Evolutionary conservation across 768 basidiomycete genomes (phyloP), one percentile per base, ranked within the genome.

Genomic region (Ephemerocybe angulata): DNA sequence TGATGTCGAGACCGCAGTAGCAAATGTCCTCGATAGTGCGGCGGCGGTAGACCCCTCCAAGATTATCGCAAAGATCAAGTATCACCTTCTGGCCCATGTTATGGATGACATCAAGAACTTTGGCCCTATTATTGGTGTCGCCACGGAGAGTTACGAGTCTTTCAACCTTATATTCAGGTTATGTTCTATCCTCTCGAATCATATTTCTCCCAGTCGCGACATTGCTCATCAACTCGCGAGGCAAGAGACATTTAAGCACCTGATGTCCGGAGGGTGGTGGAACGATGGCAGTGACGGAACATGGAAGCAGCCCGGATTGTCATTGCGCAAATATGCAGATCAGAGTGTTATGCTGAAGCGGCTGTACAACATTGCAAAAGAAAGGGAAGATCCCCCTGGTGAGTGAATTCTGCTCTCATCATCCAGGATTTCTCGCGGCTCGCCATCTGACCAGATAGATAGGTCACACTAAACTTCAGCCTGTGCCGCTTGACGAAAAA

Each of bases 111-210:
- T 73, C 3, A 19, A 37, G 1, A 63, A 62, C 0, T 73, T 71
- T 54, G 73, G 74, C 10, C 73, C 72, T n/a, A 46, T 67, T 1
- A 58, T 75, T 19, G 61, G 71, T 0, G 58, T 65, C 30, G 63
- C 70, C 25, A 70, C 71, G 0, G 72, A 76, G 35, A 52, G 55
- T 0, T 76, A 69, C 57, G 76, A 79, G 55, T 68, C 65, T 44
- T 80, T 67, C 56, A 78, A 80, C 60, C 69, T 69, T 5, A 62
- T 80, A 10, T 77, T 78, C 47, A 63, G 73, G 1, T 55, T 63
- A 17, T 75, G 73, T 46, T 76, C 71, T 2, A 63, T 79, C 29
- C 60, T 55, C 3, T 55, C 54, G 1, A 55, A 55, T 28, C 54
- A 49, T 25, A 31, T 40, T 4, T n/a, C 54, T 13, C 54, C 54